These are phyloP conservation scores for Rhodotorula sp. DNA, from an alignment of 1,284 basidiomycete species.

Conservation along the genomic window DNA sequence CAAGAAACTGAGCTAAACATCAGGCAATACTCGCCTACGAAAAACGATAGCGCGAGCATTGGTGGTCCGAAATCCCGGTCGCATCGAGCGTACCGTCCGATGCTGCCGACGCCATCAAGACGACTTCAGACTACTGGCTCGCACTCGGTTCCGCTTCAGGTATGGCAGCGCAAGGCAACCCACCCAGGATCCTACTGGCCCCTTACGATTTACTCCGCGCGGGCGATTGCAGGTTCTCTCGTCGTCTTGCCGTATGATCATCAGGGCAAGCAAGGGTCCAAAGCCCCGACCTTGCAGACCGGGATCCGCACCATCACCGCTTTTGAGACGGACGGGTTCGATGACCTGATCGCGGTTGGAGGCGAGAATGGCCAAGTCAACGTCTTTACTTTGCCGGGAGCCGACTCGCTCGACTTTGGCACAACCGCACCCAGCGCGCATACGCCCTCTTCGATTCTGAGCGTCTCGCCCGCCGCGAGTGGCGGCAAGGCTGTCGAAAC, in stretches of 20 bases:
- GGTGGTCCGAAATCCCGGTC: constrained; percentile 42
- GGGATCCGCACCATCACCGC: constrained; percentile 34
- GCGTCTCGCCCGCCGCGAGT: constrained; percentile 7
- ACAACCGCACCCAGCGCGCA: background rate
- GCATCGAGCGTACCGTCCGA: constrained; percentile 25
- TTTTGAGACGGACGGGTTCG: constrained; percentile 41
- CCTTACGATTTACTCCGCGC: background rate
- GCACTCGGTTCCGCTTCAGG: constrained; percentile 33
- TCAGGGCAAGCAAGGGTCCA: constrained; percentile 39
- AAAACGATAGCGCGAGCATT: constrained; percentile 35
- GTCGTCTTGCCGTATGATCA: constrained; percentile 37
- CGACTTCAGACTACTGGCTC: constrained; percentile 34
- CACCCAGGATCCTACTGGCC: background rate
- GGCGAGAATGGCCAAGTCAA: constrained; percentile 35
- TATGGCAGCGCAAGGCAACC: background rate
- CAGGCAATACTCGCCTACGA: too few relatives aligned
- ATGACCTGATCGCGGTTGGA: constrained; percentile 40
- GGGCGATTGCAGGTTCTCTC: constrained; percentile 36
- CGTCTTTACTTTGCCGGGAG: constrained; percentile 18
- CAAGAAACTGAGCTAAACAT: background rate
- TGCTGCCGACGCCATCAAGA: constrained; percentile 29
- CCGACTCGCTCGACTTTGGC: constrained; percentile 8
- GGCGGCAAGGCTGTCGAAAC: constrained; percentile 44
- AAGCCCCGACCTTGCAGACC: constrained; percentile 32
- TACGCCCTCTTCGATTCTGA: constrained; percentile 7